Evolutionary conservation across 129 eudicot species (phyloP).

Genomic region (Deinandra increscens): DNA sequence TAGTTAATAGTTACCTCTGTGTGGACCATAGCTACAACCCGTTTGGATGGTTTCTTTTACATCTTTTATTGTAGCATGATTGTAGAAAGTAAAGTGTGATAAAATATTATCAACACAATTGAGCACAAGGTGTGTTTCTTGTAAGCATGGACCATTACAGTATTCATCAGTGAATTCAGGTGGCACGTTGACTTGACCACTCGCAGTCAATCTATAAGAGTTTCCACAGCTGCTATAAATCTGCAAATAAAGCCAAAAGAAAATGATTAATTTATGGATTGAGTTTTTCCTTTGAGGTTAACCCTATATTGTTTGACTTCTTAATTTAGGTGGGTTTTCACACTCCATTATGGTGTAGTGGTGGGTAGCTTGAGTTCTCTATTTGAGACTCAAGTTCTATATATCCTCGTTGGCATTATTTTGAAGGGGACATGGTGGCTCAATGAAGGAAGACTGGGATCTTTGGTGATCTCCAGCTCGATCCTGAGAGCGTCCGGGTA

Average conservation of each 20-base stretch:
- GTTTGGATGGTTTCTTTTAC: slow-evolving; percentile 53
- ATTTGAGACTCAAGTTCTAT: too few species aligned
- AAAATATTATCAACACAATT: slow-evolving; percentile 47
- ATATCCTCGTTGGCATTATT: too few species aligned
- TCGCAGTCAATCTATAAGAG: slow-evolving; percentile 54
- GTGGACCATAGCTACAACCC: slow-evolving; percentile 71
- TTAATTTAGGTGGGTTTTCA: too few species aligned
- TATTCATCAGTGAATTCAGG: slow-evolving; percentile 50
- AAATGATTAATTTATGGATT: neutral
- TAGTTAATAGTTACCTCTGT: slow-evolving; percentile 51
- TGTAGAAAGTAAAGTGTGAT: slow-evolving; percentile 50
- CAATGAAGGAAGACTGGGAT: too few species aligned
- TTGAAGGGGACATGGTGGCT: too few species aligned
- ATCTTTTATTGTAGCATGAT: slow-evolving; percentile 50
- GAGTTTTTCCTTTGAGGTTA: neutral
- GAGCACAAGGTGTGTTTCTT: slow-evolving; percentile 66
- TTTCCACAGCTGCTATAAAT: slow-evolving; percentile 63
- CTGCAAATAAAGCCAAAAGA: slow-evolving; percentile 34
- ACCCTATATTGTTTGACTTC: too few species aligned
- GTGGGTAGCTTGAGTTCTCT: too few species aligned
- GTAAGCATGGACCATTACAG: slow-evolving; percentile 63
- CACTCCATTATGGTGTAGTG: too few species aligned
- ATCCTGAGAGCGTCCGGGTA: too few species aligned
- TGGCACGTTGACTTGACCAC: slow-evolving; percentile 65
- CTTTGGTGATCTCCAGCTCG: too few species aligned